phyloP scores from a whole-genome alignment of 305 asterid species.

The Plantago coronopus region DNA sequence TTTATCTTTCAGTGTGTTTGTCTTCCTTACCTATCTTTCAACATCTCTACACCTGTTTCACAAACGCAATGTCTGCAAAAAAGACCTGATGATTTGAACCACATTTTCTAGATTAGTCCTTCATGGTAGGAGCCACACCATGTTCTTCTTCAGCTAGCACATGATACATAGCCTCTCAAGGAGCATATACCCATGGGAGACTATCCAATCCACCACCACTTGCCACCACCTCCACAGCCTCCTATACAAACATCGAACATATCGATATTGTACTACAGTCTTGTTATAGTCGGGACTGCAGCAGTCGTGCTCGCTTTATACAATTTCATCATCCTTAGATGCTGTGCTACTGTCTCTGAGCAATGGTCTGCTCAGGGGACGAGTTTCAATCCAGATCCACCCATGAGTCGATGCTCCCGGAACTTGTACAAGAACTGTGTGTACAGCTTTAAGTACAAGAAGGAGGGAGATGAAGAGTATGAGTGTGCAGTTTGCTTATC shows the following conservation, averaged over 20 bases:
- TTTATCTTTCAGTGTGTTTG: background rate
- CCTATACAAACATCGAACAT: conserved; percentile 27
- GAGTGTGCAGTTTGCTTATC: conserved; percentile 77
- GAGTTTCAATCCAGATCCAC: background rate
- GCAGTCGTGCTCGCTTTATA: conserved; percentile 34
- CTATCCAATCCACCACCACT: conserved; percentile 30
- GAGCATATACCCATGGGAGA: conserved; percentile 29
- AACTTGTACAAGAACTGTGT: conserved; percentile 16
- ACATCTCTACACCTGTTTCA: conserved; percentile 1
- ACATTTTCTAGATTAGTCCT: background rate
- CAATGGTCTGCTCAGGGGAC: conserved; percentile 7
- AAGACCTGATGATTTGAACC: background rate
- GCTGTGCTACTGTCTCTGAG: background rate
- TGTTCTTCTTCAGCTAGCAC: background rate
- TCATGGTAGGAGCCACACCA: background rate
- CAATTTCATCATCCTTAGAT: background rate
- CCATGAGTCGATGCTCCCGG: conserved; percentile 21
- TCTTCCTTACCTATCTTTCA: background rate
- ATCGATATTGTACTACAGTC: conserved; percentile 54
- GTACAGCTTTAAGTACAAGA: conserved; percentile 51
- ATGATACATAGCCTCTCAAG: background rate
- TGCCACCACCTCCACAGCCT: conserved; percentile 21
- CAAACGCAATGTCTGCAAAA: background rate
- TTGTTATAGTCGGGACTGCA: conserved; percentile 53
- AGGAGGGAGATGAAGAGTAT: conserved; percentile 16